Evolutionary conservation across 768 basidiomycete species (phyloP), one percentile per base, ranked within the genome.

Genomic region (Phanerodontia chrysosporium): DNA sequence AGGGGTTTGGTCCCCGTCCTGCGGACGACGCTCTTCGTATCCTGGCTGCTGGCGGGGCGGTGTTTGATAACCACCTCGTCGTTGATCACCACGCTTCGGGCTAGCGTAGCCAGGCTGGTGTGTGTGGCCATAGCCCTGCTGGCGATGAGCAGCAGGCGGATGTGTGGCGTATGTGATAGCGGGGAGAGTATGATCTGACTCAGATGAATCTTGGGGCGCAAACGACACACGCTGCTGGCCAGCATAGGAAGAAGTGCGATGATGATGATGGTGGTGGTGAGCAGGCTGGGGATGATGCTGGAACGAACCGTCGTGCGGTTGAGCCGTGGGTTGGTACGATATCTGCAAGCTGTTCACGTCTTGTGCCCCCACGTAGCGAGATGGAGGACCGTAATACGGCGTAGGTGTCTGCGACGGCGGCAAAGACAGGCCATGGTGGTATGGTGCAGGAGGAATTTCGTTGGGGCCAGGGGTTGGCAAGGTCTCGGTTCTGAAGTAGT

Each of bases 401-500:
- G 62, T 63, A 49, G 65, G 55, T 24, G 68, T 59, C 22, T 65
- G 64, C 16, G 71, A 62, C 3, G 67, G 64, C 29, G 66, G 68
- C 16, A 65, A 60, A 2, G 69, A 69, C 12, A 67, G 68, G 32
- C 67, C 64, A 13, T 71, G 76, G n/a, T 76, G 65, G 36, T 78
- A 77, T 18, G 88, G 89, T 58, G 86, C 80, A 48, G 84, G 75
- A 28, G 89, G 88, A 14, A 86, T 48, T 64, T 90, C 86, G 62
- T 83, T 64, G 1, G 81, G 79, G 14, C 77, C 82, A 27, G 87
- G 86, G 6, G 89, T 87, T 35, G 85, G 81, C 16, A 83, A 69
- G 10, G 82, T 80, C 25, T 76, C 71, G 81, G 79, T 82, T 62
- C 76, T 72, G 10, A 68, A 61, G 30, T 58, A 61, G 13, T 32